phyloP scores from a whole-genome alignment of 177 flowering plant genomes.

The Vitis hybrid region DNA sequence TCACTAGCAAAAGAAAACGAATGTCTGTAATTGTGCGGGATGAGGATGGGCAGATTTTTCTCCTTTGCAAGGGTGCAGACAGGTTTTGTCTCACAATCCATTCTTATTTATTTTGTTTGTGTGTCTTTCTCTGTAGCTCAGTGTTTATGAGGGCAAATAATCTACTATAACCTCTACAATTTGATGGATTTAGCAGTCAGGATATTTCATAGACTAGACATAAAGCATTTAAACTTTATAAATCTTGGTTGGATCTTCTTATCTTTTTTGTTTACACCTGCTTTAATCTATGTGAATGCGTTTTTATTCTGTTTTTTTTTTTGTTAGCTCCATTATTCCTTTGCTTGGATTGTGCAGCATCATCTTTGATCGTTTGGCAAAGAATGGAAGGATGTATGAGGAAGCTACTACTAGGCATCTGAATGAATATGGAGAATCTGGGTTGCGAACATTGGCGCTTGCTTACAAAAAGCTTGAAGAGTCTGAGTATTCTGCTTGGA shows the following conservation, averaged over 20 bases:
- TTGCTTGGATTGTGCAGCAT: slow-evolving; percentile 51
- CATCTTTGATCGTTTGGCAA: slow-evolving; percentile 77
- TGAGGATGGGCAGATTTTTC: slow-evolving; percentile 70
- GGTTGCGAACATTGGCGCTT: slow-evolving; percentile 86
- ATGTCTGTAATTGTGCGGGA: slow-evolving; percentile 87
- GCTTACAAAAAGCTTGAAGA: slow-evolving; percentile 80
- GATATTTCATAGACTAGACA: too few relatives aligned
- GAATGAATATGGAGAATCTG: slow-evolving; percentile 86
- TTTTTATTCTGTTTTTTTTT: too few relatives aligned
- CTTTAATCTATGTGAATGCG: too few relatives aligned
- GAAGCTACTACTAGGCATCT: slow-evolving; percentile 76
- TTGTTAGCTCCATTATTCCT: background rate
- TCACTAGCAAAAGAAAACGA: slow-evolving; percentile 88
- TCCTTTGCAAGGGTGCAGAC: slow-evolving; percentile 95
- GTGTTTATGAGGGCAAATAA: background rate
- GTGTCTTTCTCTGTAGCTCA: background rate
- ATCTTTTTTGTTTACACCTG: too few relatives aligned
- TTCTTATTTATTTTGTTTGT: background rate
- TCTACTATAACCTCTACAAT: too few relatives aligned
- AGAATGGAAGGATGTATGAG: slow-evolving; percentile 66
- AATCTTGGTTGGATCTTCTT: too few relatives aligned
- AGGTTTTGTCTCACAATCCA: slow-evolving; percentile 50
- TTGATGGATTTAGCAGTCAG: too few relatives aligned
- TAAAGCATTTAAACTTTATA: too few relatives aligned
- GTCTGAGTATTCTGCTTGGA: slow-evolving; percentile 74